These are phyloP conservation scores for Typha latifolia DNA, from an alignment of 176 grass and related monocot species.

Conservation along the genomic window DNA sequence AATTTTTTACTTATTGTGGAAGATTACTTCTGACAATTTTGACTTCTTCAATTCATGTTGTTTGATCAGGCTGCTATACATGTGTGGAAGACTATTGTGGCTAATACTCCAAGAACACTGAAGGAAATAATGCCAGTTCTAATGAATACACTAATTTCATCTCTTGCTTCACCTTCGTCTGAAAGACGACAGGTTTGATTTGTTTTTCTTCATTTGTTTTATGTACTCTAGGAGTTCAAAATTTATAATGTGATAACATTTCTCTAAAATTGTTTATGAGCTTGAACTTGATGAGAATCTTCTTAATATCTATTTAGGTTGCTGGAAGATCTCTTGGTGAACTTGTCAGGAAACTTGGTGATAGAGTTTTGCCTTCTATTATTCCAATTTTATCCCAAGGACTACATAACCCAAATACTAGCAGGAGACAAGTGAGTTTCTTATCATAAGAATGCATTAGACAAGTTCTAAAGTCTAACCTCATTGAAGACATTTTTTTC, in stretches of 20 bases:
- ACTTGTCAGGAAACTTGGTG: constrained; percentile 95
- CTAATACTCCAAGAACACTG: constrained; percentile 91
- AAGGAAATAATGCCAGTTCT: constrained; percentile 99
- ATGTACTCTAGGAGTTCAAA: not conserved
- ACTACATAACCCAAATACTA: constrained; percentile 65
- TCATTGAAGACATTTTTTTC: too few relatives aligned
- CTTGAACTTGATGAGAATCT: not conserved
- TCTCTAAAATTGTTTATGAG: constrained; percentile 9
- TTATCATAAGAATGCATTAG: constrained; percentile 12
- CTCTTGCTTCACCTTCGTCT: constrained; percentile 85
- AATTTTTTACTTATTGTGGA: constrained; percentile 2
- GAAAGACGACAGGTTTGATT: constrained; percentile 77
- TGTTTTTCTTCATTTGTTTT: constrained; percentile 12
- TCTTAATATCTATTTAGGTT: constrained; percentile 39
- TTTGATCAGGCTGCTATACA: constrained; percentile 67
- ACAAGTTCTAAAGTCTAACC: too few relatives aligned
- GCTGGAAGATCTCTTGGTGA: constrained; percentile 93
- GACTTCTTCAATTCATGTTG: too few relatives aligned
- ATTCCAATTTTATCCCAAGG: constrained; percentile 91
- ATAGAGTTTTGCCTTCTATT: constrained; percentile 91
- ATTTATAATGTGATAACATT: not conserved
- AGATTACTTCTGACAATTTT: constrained; percentile 2
- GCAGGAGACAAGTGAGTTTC: constrained; percentile 81
- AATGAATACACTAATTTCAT: constrained; percentile 92
- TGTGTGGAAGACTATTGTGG: constrained; percentile 98